These are phyloP conservation scores for Wickerhamia fluorescens DNA, from an alignment of 805 yeast genomes.

Conservation along the genomic window DNA sequence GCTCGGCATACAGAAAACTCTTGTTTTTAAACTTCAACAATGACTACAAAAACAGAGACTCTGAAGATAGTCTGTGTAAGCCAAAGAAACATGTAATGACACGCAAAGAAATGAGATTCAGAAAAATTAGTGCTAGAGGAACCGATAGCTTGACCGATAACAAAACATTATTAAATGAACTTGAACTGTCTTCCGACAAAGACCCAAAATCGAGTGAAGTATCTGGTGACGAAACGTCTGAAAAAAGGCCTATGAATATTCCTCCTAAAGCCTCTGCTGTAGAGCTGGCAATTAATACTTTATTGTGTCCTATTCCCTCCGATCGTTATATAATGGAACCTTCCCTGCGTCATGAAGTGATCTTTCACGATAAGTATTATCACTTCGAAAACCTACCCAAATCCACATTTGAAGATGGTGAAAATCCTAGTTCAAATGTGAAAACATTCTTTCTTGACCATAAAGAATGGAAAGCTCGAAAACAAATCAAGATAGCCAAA, in stretches of 20 bases:
- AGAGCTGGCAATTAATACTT: constrained; percentile 34
- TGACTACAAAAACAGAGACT: not conserved
- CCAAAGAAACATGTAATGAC: constrained; percentile 3
- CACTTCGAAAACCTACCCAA: constrained; percentile 24
- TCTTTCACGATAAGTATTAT: constrained; percentile 38
- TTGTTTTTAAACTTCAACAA: constrained; percentile 11
- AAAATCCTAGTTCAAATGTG: constrained; percentile 3
- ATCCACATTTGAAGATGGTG: constrained; percentile 11
- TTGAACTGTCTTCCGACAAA: too few species aligned
- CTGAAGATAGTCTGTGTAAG: not conserved
- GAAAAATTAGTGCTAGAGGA: constrained; percentile 14
- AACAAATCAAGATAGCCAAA: constrained; percentile 35
- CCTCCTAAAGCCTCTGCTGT: constrained; percentile 40
- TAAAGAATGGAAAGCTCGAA: constrained; percentile 28
- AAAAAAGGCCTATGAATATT: constrained; percentile 22
- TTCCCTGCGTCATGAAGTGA: constrained; percentile 24
- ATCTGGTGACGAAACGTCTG: constrained; percentile 2
- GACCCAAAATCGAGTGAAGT: not conserved
- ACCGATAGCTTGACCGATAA: constrained; percentile 3
- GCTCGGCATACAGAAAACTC: constrained; percentile 4
- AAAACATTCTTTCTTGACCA: constrained; percentile 16
- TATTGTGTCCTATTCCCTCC: constrained; percentile 35
- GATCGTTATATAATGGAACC: constrained; percentile 27
- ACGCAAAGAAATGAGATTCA: constrained; percentile 12
- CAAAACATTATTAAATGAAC: too few species aligned